Evolutionary conservation across 345 rosid genomes (phyloP), one percentile per base, ranked within the genome.

Genomic region (Balakata baccata): DNA sequence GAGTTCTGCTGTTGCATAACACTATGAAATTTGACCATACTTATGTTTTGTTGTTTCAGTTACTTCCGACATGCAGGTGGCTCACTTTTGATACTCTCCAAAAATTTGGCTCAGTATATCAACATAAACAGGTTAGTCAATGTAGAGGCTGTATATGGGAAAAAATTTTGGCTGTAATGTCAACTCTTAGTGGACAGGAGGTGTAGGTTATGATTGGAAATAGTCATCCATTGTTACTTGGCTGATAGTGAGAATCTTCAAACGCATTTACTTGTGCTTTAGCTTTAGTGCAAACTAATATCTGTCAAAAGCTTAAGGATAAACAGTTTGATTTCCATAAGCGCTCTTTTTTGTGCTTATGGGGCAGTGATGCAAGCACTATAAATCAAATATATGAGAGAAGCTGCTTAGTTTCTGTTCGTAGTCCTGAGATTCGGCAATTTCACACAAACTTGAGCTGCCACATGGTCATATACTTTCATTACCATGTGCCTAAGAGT

Each of bases 51-150:
- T 73, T 60, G 25, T 57, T 83, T 66, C 88, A 95, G 99, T 81
- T 95, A 95, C 79, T 95, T 95, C 61, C 89, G 93, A 61, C 99
- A 95, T 78, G 98, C 97, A 51, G 73, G 82, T 77, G 85, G 96
- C 77, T 68, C 99, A 47, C 83, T 93, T 59, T 9, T 91, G 54
- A 84, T 91, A 62, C 89, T 95, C 61, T 91, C 99, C 70, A 91
- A 89, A 85, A 92, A 87, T 80, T 77, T 95, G 81, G 98, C 90
- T 34, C 92, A 80, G 79, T 85, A 91, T 81, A 89, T 95, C 53
- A 73, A 91, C 78, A 77, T 93, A 74, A 95, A 95, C 96, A 95
- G 99, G 99, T 91, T 51, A 77, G 87, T 73, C 69, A 2, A 1
- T 29, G 1, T 29, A 29, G 34, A 29, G 34, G 2, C 34, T 29